A percentile compares a stretch with the other conserved stretches of the same genome.
Evolutionary conservation across 306 rosid genomes (phyloP).

Genomic region (Medicago ruthenica): DNA sequence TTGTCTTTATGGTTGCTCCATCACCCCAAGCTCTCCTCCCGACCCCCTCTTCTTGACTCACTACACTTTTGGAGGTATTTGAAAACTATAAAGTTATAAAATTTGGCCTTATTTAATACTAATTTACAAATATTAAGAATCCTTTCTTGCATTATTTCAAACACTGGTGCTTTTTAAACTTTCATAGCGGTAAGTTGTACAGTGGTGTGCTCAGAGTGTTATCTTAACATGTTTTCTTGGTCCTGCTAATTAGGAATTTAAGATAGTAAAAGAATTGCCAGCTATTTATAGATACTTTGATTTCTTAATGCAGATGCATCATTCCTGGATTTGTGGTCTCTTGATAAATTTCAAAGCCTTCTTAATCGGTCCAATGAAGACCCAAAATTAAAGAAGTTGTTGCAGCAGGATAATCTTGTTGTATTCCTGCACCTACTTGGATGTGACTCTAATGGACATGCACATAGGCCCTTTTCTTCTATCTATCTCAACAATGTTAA

Average conservation of each 20-base stretch:
- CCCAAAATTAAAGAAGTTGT: conserved; percentile 65
- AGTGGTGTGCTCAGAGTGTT: conserved; percentile 12
- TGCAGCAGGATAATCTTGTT: conserved; percentile 74
- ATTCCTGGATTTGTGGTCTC: conserved; percentile 91
- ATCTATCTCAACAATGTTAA: conserved; percentile 90
- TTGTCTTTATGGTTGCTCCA: too few species aligned
- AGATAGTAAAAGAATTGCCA: conserved; percentile 4
- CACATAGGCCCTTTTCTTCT: conserved; percentile 82
- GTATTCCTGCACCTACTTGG: conserved; percentile 87
- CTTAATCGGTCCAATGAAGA: conserved; percentile 75
- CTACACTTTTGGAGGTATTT: neutral
- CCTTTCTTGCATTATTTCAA: neutral
- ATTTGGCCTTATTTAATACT: conserved; percentile 12
- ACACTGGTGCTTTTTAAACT: neutral
- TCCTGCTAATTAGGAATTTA: conserved; percentile 3
- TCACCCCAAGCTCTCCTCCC: too few species aligned
- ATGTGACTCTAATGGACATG: conserved; percentile 95
- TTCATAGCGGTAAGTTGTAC: neutral
- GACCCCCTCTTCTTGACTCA: neutral
- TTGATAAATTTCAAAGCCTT: conserved; percentile 81
- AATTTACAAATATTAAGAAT: neutral
- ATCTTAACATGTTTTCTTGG: conserved; percentile 1
- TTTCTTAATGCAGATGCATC: conserved; percentile 78
- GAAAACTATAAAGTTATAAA: conserved; percentile 6
- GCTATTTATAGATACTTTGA: conserved; percentile 13